phyloP scores from a whole-genome alignment of 2,329 filamentous ascomycete species.

The Fusarium sp. region DNA sequence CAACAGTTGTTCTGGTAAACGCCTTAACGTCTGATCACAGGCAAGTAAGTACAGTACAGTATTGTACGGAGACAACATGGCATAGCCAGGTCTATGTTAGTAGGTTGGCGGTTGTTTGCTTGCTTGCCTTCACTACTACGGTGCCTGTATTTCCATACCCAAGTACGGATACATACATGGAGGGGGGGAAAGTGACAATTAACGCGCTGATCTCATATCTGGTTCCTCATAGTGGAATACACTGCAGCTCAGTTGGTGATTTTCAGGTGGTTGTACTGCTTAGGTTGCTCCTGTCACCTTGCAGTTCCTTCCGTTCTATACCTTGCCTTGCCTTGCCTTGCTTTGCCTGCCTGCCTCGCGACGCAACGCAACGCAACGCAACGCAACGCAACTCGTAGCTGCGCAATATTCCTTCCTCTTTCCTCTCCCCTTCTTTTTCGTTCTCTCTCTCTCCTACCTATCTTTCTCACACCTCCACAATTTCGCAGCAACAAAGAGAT shows the following conservation, averaged over 20 bases:
- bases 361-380: not conserved
- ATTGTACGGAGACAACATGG: not conserved
- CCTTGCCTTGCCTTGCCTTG: conserved; percentile 6
- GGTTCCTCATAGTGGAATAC: conserved; percentile 17
- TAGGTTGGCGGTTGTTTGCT: not conserved
- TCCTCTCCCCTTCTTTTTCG: conserved; percentile 34
- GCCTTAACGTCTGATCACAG: conserved; percentile 20
- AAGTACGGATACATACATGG: not conserved
- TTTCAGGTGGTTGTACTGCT: conserved; percentile 32
- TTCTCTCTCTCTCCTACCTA: conserved; percentile 26
- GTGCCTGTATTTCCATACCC: not conserved
- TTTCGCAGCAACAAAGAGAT: conserved; percentile 31
- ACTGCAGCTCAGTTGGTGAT: conserved; percentile 27
- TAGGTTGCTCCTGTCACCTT: conserved; percentile 5
- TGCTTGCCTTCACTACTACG: not conserved
- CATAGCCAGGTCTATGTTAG: not conserved
- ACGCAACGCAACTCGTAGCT: not conserved
- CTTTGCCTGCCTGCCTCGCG: conserved; percentile 5
- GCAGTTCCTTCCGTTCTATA: conserved; percentile 13
- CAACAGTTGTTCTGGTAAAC: not conserved
- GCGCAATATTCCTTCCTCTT: conserved; percentile 28
- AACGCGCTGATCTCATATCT: conserved; percentile 42
- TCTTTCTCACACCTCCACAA: conserved; percentile 30
- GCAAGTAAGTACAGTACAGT: not conserved
- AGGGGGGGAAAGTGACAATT: conserved; percentile 9